Evolutionary conservation across 495 filamentous ascomycete genomes (phyloP), one percentile per base, ranked within the genome.

Genomic region (Elaphomyces granulatus): DNA sequence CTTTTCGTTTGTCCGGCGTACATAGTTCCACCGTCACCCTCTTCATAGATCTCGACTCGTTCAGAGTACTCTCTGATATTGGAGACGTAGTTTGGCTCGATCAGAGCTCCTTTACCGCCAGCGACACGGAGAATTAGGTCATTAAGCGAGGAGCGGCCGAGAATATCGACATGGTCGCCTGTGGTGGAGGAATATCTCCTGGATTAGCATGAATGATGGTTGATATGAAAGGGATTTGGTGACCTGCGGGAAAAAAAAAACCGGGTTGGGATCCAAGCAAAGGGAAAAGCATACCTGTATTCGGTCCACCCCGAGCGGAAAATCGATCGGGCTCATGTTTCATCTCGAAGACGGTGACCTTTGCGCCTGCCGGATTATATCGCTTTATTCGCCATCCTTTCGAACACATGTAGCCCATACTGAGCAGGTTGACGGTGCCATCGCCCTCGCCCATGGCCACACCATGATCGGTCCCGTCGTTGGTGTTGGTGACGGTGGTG

Each of bases 141-240:
- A 49, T 95, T 98, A 8, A 98, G 72, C 3, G 75, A 86, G 44
- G 83, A 73, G 3, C 90, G 67, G 9, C 90, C 90, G 14, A 98
- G 66, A 40, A 98, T 96, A 56, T 98, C 90, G 23, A 98, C 90
- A 51, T 98, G 90, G 59, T 98, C 90, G 1, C 85, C 77, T 77
- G 34, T 19, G 6, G 6, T n/a, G n/a, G n/a, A n/a, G n/a, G n/a
- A n/a, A n/a, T n/a, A n/a, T n/a, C n/a, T n/a, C n/a, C n/a, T n/a
- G n/a, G n/a, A n/a, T n/a, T n/a, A n/a, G n/a, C n/a, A n/a, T n/a
- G 26, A 4, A 14, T 15, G 31, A 15, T 17, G 2, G 15, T 46
- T 15, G 41, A 12, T 20, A 30, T 43, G 8, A 34, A 9, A 34
- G 8, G 9, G 8, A 12, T 32, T 36, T 36, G 28, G 14, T 21